Base-by-base conservation (phyloP, 176 grass and related monocot genomes). In the barley (Hordeum vulgare) region DNA sequence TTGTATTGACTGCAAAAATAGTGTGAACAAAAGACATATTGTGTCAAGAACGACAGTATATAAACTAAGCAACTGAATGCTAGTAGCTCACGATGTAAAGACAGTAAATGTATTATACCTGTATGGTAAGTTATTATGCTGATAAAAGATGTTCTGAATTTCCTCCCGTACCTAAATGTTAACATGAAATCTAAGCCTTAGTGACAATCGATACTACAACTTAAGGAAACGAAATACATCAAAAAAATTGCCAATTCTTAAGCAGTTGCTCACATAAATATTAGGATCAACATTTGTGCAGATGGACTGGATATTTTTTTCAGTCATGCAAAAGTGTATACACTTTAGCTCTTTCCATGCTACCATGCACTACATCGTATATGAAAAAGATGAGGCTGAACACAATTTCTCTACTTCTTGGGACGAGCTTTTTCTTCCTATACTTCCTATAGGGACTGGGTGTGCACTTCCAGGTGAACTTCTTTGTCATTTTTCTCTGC, bases 81-180 rank as follows among this genome's bases (percentile, higher is more conserved):
- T 57, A 21, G 53, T n/a, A 57, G 53, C 53, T 20, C 18, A 57
- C 8, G 53, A 57, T n/a, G 53, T 57, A 57, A 58, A 59, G n/a
- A 24, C 7, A 59, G 20, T 57, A 21, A 57, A 57, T 57, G 6
- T 57, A 57, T 21, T 76, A 90, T 85, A 90, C 84, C 85, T 83
- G 8, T 39, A 18, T 61, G 60, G 28, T 74, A 83, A 34, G 20
- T 74, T 18, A 61, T 34, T 13, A 0, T 76, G 23, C 53, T 84
- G 81, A 35, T 70, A 26, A 80, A 80, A 75, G 8, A 84, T 69
- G n/a, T 53, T 76, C 34, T 77, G 77, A 11, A 90, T 75, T 87
- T 83, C 84, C 47, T 90, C 80, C 21, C 80, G 80, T 24, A 90
- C 80, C 80, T 86, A 80, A 42, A 57, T 9, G 12, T 44, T 45